Conservation (phyloP, 208 protist species). For the Jaenimonas drosophilae region DNA sequence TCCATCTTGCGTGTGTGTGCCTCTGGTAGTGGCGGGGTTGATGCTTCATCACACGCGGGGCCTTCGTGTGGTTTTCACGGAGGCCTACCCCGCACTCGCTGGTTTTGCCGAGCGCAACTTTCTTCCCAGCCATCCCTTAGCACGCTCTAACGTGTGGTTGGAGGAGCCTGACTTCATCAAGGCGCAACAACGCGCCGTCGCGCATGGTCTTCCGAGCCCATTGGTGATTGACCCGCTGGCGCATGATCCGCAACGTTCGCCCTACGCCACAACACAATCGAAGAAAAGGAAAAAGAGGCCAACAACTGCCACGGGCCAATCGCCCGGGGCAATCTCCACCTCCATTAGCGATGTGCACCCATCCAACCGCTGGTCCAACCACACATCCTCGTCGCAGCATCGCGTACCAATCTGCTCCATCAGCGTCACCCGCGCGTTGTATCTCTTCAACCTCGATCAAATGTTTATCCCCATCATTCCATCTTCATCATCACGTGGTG, state of each 20-base stretch:
- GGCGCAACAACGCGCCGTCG: neutral
- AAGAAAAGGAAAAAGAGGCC: neutral
- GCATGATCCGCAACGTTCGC: conserved; percentile 35
- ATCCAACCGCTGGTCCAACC: neutral
- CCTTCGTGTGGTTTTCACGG: conserved; percentile 46
- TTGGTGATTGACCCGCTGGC: conserved; percentile 26
- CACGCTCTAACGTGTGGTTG: conserved; percentile 44
- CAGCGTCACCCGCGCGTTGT: conserved; percentile 11
- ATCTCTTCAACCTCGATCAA: conserved; percentile 41
- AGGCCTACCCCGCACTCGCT: conserved; percentile 38
- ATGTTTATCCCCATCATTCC: conserved; percentile 8
- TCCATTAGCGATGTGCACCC: neutral
- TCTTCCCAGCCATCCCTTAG: conserved; percentile 37
- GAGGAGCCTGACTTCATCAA: conserved; percentile 39
- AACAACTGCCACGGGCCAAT: neutral
- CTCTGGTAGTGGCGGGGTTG: no score
- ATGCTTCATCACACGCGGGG: conserved; percentile 22
- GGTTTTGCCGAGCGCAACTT: conserved; percentile 38
- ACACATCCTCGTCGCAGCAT: neutral
- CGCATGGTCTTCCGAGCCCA: conserved; percentile 2
- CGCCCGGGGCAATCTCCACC: neutral
- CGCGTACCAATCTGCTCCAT: conserved; percentile 28
- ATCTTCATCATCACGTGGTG: neutral
- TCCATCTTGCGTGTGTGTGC: no score
- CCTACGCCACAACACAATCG: conserved; percentile 9